Conservation (phyloP, 257 asterid species). For the Fraxinus cuspidata region DNA sequence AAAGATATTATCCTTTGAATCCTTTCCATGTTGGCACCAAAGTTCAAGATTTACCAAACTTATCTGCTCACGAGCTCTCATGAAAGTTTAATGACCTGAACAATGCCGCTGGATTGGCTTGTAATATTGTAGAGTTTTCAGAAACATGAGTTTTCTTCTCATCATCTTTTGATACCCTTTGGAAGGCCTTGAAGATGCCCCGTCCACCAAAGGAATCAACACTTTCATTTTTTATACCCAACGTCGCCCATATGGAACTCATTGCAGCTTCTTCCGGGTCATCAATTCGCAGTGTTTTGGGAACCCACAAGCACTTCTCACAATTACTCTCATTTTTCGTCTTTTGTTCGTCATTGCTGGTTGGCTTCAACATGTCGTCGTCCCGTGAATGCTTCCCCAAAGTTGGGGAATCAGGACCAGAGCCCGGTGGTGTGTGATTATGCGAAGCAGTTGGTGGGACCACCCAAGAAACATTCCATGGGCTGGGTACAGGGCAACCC, state of each 20-base stretch:
- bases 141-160: constrained; percentile 34
- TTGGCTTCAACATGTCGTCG: constrained; percentile 30
- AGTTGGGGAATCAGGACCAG: constrained; percentile 44
- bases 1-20: background rate
- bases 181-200: constrained; percentile 59
- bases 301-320: constrained; percentile 66
- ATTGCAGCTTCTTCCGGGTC: constrained; percentile 75
- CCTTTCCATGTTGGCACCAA: background rate
- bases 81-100: constrained; percentile 74
- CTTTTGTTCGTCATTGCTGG: constrained; percentile 18
- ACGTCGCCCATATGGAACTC: constrained; percentile 77
- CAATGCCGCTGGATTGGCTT: constrained; percentile 87
- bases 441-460: constrained; percentile 24
- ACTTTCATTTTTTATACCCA: constrained; percentile 58
- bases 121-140: constrained; percentile 56
- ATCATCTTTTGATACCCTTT: constrained; percentile 39
- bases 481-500: constrained; percentile 27
- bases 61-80: constrained; percentile 44
- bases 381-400: constrained; percentile 65
- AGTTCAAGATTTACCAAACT: constrained; percentile 15
- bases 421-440: constrained; percentile 27
- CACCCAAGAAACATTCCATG: constrained; percentile 48
- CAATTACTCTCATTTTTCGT: constrained; percentile 32
- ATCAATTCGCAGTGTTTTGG: constrained; percentile 69
- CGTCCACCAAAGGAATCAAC: constrained; percentile 43